Evolutionary conservation across 1,139 yeast genomes (phyloP), one percentile per base, ranked within the genome.

Genomic region (Meyerozyma sp.): DNA sequence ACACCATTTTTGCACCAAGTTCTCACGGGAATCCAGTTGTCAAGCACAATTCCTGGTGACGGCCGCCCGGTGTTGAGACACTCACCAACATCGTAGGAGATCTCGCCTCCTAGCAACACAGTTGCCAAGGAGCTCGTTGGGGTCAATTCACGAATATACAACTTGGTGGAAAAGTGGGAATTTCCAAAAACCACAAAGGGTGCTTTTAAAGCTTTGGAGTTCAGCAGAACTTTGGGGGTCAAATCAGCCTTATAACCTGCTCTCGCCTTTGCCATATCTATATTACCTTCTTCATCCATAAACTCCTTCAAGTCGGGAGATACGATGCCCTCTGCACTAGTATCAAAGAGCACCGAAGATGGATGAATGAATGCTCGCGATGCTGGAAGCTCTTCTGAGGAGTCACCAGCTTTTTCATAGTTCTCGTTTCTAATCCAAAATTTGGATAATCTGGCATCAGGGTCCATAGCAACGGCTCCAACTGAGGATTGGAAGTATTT

Each of bases 1-100:
- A 93, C 95, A 1, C 94, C 98, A 56, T 91, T 89, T 53, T 94
- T 85, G 51, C 96, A 87, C 97, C 98, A 90, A 3, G 96, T 87
- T 51, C 87, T 71, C 30, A 93, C 70, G 8, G 95, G 90, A 28
- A 86, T 63, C 96, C 96, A 86, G 41, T 76, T 73, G 55, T 86
- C 95, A 46, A 90, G 58, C 25, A 84, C 75, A 45, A 84, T 71
- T 40, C 90, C 89, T 0, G 87, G 84, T 0, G 83, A 77, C 9
- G 74, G 66, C 29, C 57, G 59, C 4, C 68, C 68, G 1, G 69
- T 65, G 2, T 63, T 56, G 2, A 70, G 46, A 39, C 64, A 56
- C 4, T 63, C 56, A 7, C 66, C 63, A 34, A 88, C 63, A 54
- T 91, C 96, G 54, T 88, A 90, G 25, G 74, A 65, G 13, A 93